phyloP scores from a whole-genome alignment of 2,329 filamentous ascomycete species.

The Podosphaera aphanis region DNA sequence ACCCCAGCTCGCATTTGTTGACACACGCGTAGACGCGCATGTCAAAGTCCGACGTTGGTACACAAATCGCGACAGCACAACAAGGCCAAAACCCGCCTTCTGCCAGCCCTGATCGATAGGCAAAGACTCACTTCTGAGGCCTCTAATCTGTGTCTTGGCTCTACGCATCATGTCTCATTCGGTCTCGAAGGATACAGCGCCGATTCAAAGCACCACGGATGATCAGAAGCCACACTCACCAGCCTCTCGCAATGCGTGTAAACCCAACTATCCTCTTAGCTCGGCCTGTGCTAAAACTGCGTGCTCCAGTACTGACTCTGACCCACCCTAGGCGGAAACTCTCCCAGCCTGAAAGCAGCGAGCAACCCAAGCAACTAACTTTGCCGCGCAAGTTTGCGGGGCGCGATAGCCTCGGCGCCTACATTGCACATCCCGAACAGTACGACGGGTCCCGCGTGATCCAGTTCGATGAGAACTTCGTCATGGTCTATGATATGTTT shows the following conservation, averaged over 20 bases:
- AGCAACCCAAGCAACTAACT: conserved; percentile 4
- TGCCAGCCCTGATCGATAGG: no score
- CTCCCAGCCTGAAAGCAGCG: conserved; percentile 2
- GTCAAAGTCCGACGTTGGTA: no score
- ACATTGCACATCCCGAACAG: conserved; percentile 37
- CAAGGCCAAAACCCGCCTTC: no score
- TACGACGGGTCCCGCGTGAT: conserved; percentile 37
- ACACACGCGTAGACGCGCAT: no score
- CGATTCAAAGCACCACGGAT: no score
- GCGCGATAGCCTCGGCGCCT: conserved; percentile 40
- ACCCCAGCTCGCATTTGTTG: no score
- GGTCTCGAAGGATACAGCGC: no score
- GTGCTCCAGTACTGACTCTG: conserved; percentile 25
- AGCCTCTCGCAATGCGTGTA: not conserved
- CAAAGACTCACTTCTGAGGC: no score
- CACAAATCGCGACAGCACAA: no score
- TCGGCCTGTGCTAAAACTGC: not conserved
- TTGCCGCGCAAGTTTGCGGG: conserved; percentile 17
- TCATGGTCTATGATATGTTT: conserved; percentile 60
- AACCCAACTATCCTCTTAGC: not conserved
- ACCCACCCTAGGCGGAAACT: conserved; percentile 18
- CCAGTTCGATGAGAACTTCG: conserved; percentile 42
- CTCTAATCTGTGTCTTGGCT: no score
- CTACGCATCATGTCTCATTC: no score
- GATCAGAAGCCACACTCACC: not conserved